phyloP scores from a whole-genome alignment of 2,329 filamentous ascomycete species.

The Penicillium brevicompactum region DNA sequence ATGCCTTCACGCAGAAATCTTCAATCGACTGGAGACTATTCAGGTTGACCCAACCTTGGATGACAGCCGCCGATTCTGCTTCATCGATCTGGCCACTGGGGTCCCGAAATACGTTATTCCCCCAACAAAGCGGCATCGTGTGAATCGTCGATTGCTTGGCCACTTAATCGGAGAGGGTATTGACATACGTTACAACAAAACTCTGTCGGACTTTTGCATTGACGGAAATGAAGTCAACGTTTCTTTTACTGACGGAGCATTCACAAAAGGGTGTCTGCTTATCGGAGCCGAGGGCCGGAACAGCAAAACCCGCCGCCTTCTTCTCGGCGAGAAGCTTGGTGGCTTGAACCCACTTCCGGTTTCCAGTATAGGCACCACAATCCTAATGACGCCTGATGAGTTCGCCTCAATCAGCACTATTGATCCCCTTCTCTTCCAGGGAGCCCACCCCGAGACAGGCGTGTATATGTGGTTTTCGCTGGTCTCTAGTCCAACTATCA shows the following conservation, averaged over 20 bases:
- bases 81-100: background rate
- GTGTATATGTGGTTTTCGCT: background rate
- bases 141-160: background rate
- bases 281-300: background rate
- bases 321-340: background rate
- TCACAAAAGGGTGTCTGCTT: background rate
- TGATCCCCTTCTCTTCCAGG: background rate
- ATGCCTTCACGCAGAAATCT: constrained; percentile 1
- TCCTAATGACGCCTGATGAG: background rate
- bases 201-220: background rate
- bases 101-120: background rate
- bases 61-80: background rate
- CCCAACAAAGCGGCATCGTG: background rate
- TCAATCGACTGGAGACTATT: background rate
- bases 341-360: background rate
- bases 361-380: background rate
- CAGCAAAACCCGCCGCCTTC: background rate
- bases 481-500: background rate
- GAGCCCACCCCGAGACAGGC: background rate
- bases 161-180: background rate
- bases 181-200: background rate
- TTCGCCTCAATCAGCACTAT: background rate
- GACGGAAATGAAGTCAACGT: background rate
- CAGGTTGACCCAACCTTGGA: background rate
- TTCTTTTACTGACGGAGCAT: background rate